Conservation (phyloP, 2,329 filamentous ascomycete genomes). For the Fusarium vanettenii region DNA sequence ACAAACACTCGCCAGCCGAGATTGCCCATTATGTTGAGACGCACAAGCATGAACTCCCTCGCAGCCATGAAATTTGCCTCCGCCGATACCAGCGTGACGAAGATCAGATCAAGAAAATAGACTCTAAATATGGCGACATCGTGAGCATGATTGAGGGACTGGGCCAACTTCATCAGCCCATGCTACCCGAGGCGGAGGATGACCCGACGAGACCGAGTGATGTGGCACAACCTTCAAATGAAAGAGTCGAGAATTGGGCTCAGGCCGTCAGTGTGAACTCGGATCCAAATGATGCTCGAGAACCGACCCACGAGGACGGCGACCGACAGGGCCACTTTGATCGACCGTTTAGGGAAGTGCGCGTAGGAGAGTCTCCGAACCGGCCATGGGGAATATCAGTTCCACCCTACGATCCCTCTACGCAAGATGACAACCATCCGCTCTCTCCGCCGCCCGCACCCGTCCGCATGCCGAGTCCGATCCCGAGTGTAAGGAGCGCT, state of each 20-base stretch:
- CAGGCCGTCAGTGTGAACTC: conserved; percentile 74
- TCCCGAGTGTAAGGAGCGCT: conserved; percentile 35
- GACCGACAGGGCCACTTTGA: conserved; percentile 82
- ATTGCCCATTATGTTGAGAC: conserved; percentile 93
- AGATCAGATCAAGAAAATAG: conserved; percentile 85
- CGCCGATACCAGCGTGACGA: conserved; percentile 90
- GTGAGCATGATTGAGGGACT: conserved; percentile 95
- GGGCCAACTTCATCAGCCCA: conserved; percentile 86
- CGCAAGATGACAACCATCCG: conserved; percentile 54
- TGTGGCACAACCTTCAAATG: conserved; percentile 67
- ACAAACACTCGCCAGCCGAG: conserved; percentile 93
- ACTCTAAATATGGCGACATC: conserved; percentile 92
- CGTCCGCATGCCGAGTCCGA: conserved; percentile 60
- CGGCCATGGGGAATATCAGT: conserved; percentile 93
- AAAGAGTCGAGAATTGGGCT: conserved; percentile 88
- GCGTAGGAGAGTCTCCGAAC: conserved; percentile 94
- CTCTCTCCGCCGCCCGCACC: conserved; percentile 69
- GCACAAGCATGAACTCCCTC: conserved; percentile 93
- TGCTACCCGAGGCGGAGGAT: conserved; percentile 73
- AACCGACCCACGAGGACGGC: conserved; percentile 54
- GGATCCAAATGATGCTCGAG: conserved; percentile 47
- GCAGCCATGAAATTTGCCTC: conserved; percentile 93
- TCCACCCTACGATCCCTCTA: conserved; percentile 65
- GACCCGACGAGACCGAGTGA: conserved; percentile 57
- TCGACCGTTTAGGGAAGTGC: conserved; percentile 84